Conservation (phyloP, 169 alveolate species). For the Plasmodium adleri region DNA sequence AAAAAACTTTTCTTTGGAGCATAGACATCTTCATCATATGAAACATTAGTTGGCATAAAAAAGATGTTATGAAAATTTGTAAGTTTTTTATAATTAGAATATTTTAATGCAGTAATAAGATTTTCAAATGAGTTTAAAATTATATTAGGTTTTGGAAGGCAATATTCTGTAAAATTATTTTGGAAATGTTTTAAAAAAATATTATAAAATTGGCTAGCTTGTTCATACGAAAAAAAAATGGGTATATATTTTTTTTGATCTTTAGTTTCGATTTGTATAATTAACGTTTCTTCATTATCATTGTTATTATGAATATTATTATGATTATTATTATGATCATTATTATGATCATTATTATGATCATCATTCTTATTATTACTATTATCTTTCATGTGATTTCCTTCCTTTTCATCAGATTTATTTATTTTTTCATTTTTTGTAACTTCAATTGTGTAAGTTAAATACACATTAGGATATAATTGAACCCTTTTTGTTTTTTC, state of each 20-base stretch:
- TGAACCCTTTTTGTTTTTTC: conserved; percentile 25
- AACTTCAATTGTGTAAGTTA: conserved; percentile 37
- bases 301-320: too few species aligned
- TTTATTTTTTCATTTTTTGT: background rate
- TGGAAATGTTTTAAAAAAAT: conserved; percentile 34
- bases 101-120: conserved; percentile 23
- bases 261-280: conserved; percentile 54
- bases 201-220: conserved; percentile 52
- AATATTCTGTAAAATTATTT: conserved; percentile 33
- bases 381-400: background rate
- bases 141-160: conserved; percentile 52
- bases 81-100: conserved; percentile 35
- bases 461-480: conserved; percentile 46
- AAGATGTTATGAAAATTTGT: conserved; percentile 37
- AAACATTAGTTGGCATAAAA: conserved; percentile 34
- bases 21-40: conserved; percentile 29
- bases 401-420: background rate
- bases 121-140: conserved; percentile 54
- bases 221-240: conserved; percentile 62
- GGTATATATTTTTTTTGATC: conserved; percentile 65
- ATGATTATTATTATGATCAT: too few species aligned
- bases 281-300: conserved; percentile 6
- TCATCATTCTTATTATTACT: background rate
- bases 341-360: background rate
- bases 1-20: conserved; percentile 1